Base-by-base conservation (phyloP, 352 stramenopile genomes). In the Phytophthora pluvialis region DNA sequence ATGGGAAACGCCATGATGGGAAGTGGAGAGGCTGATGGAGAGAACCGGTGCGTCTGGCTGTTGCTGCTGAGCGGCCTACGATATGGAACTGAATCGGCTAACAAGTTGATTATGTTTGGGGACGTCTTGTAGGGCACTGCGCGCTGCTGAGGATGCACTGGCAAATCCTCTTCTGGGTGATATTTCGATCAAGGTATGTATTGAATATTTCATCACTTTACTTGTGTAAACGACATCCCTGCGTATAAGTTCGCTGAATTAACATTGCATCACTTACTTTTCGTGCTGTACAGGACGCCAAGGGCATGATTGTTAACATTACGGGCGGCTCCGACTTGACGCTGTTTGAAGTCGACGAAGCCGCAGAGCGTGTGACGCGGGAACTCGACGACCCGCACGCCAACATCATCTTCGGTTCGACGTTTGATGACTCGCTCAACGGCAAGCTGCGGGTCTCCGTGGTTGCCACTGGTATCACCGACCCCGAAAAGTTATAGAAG, bases 261-360 rank as follows among this genome's bases (percentile, higher is more conserved):
- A 38, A 52, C 35, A 25, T 25, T 38, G 18, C 50, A 50, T 25
- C 13, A 4, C 26, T 48, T 54, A 15, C 36, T 28, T 60, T 50
- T 45, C 26, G 28, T n/a, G n/a, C 11, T 12, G 32, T 47, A 12
- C 60, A 89, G 78, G 86, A 92, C 39, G 91, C 91, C 44, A 97
- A 97, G 75, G 93, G 95, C 26, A 89, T 99, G 80, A 84, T 99
- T 48, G 90, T 99, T 47, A 98, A 98, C 71, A 98, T 99, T 64
- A 97, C 91, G 6, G 95, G 95, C 16, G 93, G 94, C 39, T 85
- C 87, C 13, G 95, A 99, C 65, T 75, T 99, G 79, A 97, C 89
- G 58, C 80, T 99, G 31, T 94, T 96, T 63, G 90, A 97, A 68
- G 90, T 97, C 28, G 89, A 97, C 57, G 83, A 94, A 55, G 90